Percentiles rank a stretch among this genome's conserved stretches.
Conservation (phyloP, 1,284 basidiomycete species). For the Boletellus sp. region DNA sequence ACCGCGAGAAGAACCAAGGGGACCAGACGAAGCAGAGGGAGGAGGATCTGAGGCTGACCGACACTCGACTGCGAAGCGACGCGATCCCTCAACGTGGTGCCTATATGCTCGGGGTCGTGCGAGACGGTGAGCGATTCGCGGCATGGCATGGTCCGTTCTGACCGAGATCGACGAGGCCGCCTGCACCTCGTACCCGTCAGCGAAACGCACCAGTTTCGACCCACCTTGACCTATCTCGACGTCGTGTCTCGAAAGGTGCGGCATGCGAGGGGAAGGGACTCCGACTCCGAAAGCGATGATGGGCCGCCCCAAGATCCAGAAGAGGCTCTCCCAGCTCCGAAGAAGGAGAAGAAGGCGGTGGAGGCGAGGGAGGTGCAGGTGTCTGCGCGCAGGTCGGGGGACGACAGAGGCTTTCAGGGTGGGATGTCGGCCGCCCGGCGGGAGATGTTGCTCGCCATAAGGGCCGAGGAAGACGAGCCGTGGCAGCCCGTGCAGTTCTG, state of each 20-base stretch:
- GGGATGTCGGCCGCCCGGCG: constrained; percentile 59
- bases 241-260: constrained; percentile 58
- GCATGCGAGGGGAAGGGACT: constrained; percentile 44
- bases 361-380: constrained; percentile 75
- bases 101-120: constrained; percentile 71
- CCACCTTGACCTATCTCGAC: constrained; percentile 76
- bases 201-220: constrained; percentile 75
- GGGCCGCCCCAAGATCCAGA: constrained; percentile 78
- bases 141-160: constrained; percentile 8
- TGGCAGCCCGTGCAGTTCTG: constrained; percentile 67
- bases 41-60: constrained; percentile 58
- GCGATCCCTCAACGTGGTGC: constrained; percentile 56
- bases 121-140: constrained; percentile 49
- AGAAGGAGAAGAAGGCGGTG: constrained; percentile 51
- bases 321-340: constrained; percentile 53
- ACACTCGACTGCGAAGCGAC: constrained; percentile 71
- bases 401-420: constrained; percentile 58
- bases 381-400: constrained; percentile 57
- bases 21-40: constrained; percentile 44
- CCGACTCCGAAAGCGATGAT: constrained; percentile 70
- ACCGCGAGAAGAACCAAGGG: constrained; percentile 69
- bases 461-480: constrained; percentile 68
- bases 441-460: constrained; percentile 69
- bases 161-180: constrained; percentile 45
- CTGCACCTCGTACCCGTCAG: constrained; percentile 74